phyloP scores from a whole-genome alignment of 2,329 filamentous ascomycete genomes.

The Dichotomopilus funicola region DNA sequence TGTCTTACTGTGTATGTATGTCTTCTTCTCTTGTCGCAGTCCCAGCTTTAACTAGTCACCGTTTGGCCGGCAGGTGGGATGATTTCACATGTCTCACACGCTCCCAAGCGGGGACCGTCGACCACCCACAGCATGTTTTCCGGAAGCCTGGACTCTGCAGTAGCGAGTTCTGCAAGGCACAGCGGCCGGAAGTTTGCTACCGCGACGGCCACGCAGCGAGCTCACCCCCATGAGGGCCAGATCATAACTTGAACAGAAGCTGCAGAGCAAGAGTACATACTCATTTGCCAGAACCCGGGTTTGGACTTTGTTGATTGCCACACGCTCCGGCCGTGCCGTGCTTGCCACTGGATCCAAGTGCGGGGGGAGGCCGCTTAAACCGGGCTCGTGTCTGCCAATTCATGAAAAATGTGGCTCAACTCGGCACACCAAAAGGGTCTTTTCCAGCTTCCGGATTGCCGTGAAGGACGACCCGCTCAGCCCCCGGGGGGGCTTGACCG shows the following conservation, averaged over 20 bases:
- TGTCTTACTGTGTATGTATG: too few species aligned
- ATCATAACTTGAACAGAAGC: not conserved
- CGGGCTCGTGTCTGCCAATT: conserved; percentile 3
- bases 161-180: conserved; percentile 5
- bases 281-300: conserved; percentile 2
- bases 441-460: conserved; percentile 4
- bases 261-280: not conserved
- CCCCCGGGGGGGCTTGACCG: conserved; percentile 6
- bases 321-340: conserved; percentile 7
- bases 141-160: not conserved
- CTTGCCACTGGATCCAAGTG: conserved; percentile 4
- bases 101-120: too few species aligned
- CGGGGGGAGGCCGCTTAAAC: conserved; percentile 3
- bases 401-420: conserved; percentile 17
- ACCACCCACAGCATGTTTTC: too few species aligned
- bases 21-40: too few species aligned
- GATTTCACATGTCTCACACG: too few species aligned
- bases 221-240: not conserved
- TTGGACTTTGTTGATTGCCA: not conserved
- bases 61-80: too few species aligned
- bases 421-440: not conserved
- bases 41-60: too few species aligned
- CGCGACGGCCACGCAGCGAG: conserved; percentile 1
- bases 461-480: conserved; percentile 3
- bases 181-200: conserved; percentile 4